phyloP scores from a whole-genome alignment of 1,139 yeast species.

The Yamadazyma blattariae region DNA sequence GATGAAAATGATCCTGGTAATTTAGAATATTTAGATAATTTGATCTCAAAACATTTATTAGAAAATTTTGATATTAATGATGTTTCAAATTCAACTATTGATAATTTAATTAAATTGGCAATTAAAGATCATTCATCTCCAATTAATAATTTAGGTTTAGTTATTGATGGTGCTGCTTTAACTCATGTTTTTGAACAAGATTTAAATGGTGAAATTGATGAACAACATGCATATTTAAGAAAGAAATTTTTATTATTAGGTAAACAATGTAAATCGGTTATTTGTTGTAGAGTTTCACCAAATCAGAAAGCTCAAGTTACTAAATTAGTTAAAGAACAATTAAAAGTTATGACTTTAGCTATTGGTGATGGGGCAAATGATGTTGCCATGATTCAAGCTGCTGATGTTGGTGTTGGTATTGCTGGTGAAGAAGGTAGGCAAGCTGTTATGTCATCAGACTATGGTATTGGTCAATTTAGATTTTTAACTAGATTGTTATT shows the following conservation, averaged over 20 bases:
- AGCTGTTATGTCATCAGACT: conserved; percentile 67
- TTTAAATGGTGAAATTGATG: conserved; percentile 14
- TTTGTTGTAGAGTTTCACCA: conserved; percentile 67
- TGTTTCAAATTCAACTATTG: conserved; percentile 20
- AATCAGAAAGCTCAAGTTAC: conserved; percentile 62
- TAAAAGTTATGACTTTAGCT: conserved; percentile 61
- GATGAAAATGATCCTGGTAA: conserved; percentile 26
- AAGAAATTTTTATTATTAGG: conserved; percentile 53
- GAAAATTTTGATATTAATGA: conserved; percentile 39
- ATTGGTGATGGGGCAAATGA: conserved; percentile 71
- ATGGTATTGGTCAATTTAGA: conserved; percentile 64
- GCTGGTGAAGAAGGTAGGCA: conserved; percentile 71
- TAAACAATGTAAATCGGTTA: conserved; percentile 57
- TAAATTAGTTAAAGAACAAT: conserved; percentile 45
- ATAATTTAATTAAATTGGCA: conserved; percentile 38
- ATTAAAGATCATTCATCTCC: conserved; percentile 52
- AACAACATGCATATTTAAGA: conserved; percentile 17
- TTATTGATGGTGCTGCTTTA: conserved; percentile 58
- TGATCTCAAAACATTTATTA: conserved; percentile 36
- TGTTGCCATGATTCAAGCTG: conserved; percentile 68
- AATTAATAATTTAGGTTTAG: conserved; percentile 42
- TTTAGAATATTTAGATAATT: conserved; percentile 27
- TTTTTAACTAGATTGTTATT: conserved; percentile 51
- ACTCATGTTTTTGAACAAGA: conserved; percentile 34
- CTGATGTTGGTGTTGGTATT: conserved; percentile 64